phyloP scores from a whole-genome alignment of 768 basidiomycete species.

The Clitopilus hobsonii region DNA sequence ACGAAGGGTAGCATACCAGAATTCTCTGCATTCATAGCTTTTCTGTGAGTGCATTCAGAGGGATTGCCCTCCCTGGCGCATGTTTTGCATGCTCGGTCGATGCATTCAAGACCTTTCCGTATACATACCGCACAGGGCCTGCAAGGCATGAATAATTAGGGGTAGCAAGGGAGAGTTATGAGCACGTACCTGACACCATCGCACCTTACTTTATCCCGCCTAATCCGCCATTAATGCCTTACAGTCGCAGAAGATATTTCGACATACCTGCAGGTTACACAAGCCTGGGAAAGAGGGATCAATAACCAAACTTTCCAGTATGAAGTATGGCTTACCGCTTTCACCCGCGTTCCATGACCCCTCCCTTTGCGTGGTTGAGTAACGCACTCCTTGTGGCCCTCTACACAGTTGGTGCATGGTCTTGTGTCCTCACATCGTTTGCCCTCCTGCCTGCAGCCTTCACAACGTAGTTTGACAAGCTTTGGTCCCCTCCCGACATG shows the following conservation, averaged over 20 bases:
- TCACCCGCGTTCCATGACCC: slow-evolving; percentile 58
- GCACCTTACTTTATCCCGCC: slow-evolving; percentile 61
- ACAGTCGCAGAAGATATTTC: not conserved
- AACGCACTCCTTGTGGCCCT: slow-evolving; percentile 42
- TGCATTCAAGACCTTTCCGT: slow-evolving; percentile 47
- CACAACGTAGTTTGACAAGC: slow-evolving; percentile 55
- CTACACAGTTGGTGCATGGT: slow-evolving; percentile 50
- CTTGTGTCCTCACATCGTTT: slow-evolving; percentile 56
- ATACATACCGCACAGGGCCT: slow-evolving; percentile 49
- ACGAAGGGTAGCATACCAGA: slow-evolving; percentile 12
- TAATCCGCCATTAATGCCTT: slow-evolving; percentile 11
- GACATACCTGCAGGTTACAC: slow-evolving; percentile 53
- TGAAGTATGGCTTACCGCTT: slow-evolving; percentile 37
- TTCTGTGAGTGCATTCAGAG: slow-evolving; percentile 42
- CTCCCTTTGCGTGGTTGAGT: slow-evolving; percentile 47
- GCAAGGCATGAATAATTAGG: not conserved
- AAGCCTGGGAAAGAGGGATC: slow-evolving; percentile 38
- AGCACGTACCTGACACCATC: slow-evolving; percentile 46
- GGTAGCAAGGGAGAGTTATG: not conserved
- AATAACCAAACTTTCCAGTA: slow-evolving; percentile 4
- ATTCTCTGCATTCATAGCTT: slow-evolving; percentile 17
- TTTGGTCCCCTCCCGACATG: slow-evolving; percentile 55
- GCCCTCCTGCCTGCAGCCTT: slow-evolving; percentile 50
- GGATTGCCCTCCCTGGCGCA: slow-evolving; percentile 41
- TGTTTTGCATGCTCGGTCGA: slow-evolving; percentile 41